Base-by-base conservation (phyloP, 2,329 filamentous ascomycete genomes). In the Myriosclerotinia scirpicola region DNA sequence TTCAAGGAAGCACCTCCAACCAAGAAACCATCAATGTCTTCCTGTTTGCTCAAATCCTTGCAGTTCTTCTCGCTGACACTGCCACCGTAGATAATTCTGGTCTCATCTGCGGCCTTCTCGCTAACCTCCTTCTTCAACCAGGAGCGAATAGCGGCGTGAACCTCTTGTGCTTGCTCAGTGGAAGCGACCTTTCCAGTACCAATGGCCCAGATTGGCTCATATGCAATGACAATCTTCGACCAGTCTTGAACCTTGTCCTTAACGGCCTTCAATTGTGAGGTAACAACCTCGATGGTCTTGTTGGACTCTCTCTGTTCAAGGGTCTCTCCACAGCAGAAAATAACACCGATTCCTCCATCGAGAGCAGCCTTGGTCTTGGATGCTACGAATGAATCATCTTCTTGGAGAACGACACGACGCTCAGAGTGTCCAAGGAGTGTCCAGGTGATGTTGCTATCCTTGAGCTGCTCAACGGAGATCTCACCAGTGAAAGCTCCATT, bases 41-140 rank as follows among this genome's bases (percentile, higher is more conserved):
- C 79, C 87, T 98, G 88, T 85, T 93, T 94, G 79, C 90, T 88
- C 75, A 99, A 86, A 71, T 98, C 94, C 77, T 84, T 87, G 85
- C 92, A 96, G 88, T 99, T 99, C 90, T 97, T 97, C 86, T 97
- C 95, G 78, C 85, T 96, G 76, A 99, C 95, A 76, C 90, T 95
- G 78, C 95, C 95, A 73, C 95, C 95, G 81, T 99, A 99, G 78
- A 99, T 89, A 79, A 99, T 92, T 75, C 95, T 88, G 69, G 93
- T 97, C 82, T 90, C 87, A 71, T 96, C 92, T 56, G 93, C 87
- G 67, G 90, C 91, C 78, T 85, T 81, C 69, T 90, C 84, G 77
- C 86, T 82, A 71, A 96, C 91, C 74, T 93, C 85, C 76, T 88
- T 85, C 77, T 88, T 87, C 77, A 99, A 85, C 92, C 93, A 98